A percentile compares a stretch with the other conserved stretches of the same genome.
Conservation (phyloP, 2,329 filamentous ascomycete genomes). For the Fusarium sp. region DNA sequence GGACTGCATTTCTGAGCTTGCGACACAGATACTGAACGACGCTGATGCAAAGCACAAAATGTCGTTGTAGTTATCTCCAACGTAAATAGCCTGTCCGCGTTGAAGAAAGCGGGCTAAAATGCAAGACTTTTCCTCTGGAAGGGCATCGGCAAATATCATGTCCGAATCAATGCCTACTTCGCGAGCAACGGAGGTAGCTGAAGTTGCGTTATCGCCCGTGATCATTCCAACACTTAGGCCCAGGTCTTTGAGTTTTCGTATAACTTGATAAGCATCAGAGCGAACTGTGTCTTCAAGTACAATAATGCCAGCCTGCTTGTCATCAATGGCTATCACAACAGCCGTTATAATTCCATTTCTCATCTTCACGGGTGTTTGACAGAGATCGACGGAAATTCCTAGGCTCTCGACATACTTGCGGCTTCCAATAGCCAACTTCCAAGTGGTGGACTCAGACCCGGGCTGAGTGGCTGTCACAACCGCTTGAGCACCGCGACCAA, state of each 20-base stretch:
- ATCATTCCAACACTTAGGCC: background rate
- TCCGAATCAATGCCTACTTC: background rate
- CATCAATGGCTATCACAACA: background rate
- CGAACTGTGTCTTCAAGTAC: background rate
- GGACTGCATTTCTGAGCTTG: background rate
- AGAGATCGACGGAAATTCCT: background rate
- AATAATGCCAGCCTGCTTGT: background rate
- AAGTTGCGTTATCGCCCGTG: background rate
- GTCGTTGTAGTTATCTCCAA: background rate
- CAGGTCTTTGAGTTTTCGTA: background rate
- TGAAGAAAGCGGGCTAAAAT: background rate
- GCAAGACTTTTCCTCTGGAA: background rate
- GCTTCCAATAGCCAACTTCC: background rate
- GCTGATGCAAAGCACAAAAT: background rate
- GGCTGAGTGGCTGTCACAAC: background rate
- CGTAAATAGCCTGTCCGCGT: background rate
- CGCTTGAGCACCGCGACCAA: background rate
- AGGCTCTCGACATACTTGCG: background rate
- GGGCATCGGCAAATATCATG: background rate
- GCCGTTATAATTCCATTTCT: background rate
- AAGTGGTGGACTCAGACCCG: rapidly evolving
- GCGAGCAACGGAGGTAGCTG: background rate
- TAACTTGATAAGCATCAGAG: rapidly evolving
- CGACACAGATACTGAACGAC: background rate
- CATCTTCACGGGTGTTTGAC: rapidly evolving